Evolutionary conservation across 2,329 filamentous ascomycete species (phyloP).

Genomic region (Nigrospora osmanthi): DNA sequence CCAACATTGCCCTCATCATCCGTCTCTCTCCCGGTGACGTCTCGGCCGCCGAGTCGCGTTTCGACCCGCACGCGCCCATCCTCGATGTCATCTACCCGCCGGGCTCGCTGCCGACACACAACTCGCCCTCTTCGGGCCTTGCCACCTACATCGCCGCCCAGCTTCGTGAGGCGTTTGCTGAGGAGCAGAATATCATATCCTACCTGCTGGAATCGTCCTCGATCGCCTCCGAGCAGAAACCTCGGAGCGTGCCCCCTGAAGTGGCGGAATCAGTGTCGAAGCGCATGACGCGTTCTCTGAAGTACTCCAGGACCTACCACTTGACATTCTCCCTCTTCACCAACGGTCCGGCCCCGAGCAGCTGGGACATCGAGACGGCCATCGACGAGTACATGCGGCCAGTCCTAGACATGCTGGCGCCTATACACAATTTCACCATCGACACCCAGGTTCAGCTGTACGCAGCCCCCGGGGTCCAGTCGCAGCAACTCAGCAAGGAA

Average conservation of each 20-base stretch:
- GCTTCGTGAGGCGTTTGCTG: conserved; percentile 69
- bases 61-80: conserved; percentile 62
- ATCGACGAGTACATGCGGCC: conserved; percentile 76
- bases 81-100: conserved; percentile 73
- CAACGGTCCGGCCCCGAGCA: conserved; percentile 66
- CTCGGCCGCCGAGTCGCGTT: conserved; percentile 39
- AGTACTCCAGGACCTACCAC: conserved; percentile 90
- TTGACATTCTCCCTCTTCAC: conserved; percentile 94
- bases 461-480: conserved; percentile 59
- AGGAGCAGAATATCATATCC: conserved; percentile 82
- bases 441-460: conserved; percentile 96
- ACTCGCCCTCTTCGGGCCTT: conserved; percentile 63
- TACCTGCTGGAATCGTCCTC: conserved; percentile 59
- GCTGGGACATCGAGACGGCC: conserved; percentile 84
- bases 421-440: conserved; percentile 91
- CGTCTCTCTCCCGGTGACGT: conserved; percentile 58
- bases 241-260: conserved; percentile 39
- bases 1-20: conserved; percentile 59
- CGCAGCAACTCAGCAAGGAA: conserved; percentile 66
- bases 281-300: conserved; percentile 78
- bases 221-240: conserved; percentile 37
- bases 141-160: conserved; percentile 73
- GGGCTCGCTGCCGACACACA: conserved; percentile 57
- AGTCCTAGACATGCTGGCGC: conserved; percentile 67
- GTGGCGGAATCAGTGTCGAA: conserved; percentile 49